Percentiles rank a stretch among this genome's conserved stretches.
Evolutionary conservation across 2,329 filamentous ascomycete species (phyloP).

Genomic region (Trichothecium roseum): DNA sequence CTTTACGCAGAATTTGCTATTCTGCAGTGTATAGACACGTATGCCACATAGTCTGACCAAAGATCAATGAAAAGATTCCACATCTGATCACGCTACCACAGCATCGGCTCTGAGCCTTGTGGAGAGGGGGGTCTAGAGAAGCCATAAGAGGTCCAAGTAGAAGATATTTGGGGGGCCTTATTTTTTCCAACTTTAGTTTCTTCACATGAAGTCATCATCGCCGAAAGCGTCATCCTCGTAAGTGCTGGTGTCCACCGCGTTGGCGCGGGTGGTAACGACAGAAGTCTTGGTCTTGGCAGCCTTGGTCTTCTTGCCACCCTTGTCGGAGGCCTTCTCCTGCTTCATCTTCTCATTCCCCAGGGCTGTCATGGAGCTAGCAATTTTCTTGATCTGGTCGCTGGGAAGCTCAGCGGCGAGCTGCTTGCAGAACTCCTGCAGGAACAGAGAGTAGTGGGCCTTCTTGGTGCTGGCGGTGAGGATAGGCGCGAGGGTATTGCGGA

Average conservation of each 20-base stretch:
- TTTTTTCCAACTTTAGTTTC: slow-evolving; percentile 1
- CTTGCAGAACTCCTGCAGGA: slow-evolving; percentile 86
- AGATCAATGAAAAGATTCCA: too few relatives aligned
- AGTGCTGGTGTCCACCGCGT: slow-evolving; percentile 57
- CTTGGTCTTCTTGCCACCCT: slow-evolving; percentile 94
- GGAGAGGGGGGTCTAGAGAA: too few relatives aligned
- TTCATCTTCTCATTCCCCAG: slow-evolving; percentile 97
- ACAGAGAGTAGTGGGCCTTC: slow-evolving; percentile 83
- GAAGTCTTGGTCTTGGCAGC: slow-evolving; percentile 90
- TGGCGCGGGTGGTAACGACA: slow-evolving; percentile 55
- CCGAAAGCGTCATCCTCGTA: slow-evolving; percentile 77
- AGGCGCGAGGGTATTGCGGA: slow-evolving; percentile 71
- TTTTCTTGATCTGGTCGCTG: slow-evolving; percentile 94
- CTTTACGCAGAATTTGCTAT: too few relatives aligned
- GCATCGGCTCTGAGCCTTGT: too few relatives aligned
- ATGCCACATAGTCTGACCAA: too few relatives aligned
- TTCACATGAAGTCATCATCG: slow-evolving; percentile 67
- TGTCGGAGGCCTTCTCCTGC: slow-evolving; percentile 91
- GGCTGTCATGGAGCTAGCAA: slow-evolving; percentile 77
- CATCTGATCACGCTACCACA: too few relatives aligned
- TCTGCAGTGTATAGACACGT: too few relatives aligned
- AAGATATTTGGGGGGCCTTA: neutral
- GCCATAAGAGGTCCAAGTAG: neutral
- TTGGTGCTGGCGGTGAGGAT: slow-evolving; percentile 65
- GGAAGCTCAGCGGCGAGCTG: slow-evolving; percentile 77